phyloP scores from a whole-genome alignment of 2,329 filamentous ascomycete genomes.

The Bipolaris cookei region DNA sequence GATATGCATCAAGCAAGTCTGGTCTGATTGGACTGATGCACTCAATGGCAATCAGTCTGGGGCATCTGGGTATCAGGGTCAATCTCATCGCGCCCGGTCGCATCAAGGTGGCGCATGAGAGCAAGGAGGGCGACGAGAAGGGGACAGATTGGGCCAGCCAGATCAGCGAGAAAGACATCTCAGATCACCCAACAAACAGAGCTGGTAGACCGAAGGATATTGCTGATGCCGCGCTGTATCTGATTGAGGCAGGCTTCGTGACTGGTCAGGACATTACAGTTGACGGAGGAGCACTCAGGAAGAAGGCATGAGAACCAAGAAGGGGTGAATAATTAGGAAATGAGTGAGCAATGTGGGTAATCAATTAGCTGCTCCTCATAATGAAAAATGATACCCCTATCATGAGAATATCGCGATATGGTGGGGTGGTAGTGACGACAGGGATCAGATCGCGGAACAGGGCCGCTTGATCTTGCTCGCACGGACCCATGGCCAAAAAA shows the following conservation, averaged over 20 bases:
- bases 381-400: conserved; percentile 4
- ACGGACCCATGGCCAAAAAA: conserved; percentile 12
- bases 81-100: conserved; percentile 57
- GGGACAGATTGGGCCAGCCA: conserved; percentile 49
- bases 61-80: conserved; percentile 53
- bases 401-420: neutral
- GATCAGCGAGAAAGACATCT: conserved; percentile 50
- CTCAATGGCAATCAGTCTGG: conserved; percentile 57
- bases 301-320: conserved; percentile 29
- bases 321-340: neutral
- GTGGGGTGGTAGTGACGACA: neutral
- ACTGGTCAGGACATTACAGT: conserved; percentile 49
- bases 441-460: conserved; percentile 2
- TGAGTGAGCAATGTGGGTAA: neutral
- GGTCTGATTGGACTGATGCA: conserved; percentile 60
- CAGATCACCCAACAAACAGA: conserved; percentile 54
- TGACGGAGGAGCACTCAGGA: conserved; percentile 47
- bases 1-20: conserved; percentile 60
- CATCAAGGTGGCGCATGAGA: conserved; percentile 57
- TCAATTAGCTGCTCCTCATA: neutral
- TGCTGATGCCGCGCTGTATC: conserved; percentile 53
- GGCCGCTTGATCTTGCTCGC: conserved; percentile 5
- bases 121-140: conserved; percentile 53
- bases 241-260: conserved; percentile 50
- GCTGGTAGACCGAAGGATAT: conserved; percentile 56